A percentile compares a stretch with the other conserved stretches of the same genome.
These are phyloP conservation scores for Rhizopus microsporus DNA, from an alignment of 371 early-diverging fungal species.

Conservation along the genomic window DNA sequence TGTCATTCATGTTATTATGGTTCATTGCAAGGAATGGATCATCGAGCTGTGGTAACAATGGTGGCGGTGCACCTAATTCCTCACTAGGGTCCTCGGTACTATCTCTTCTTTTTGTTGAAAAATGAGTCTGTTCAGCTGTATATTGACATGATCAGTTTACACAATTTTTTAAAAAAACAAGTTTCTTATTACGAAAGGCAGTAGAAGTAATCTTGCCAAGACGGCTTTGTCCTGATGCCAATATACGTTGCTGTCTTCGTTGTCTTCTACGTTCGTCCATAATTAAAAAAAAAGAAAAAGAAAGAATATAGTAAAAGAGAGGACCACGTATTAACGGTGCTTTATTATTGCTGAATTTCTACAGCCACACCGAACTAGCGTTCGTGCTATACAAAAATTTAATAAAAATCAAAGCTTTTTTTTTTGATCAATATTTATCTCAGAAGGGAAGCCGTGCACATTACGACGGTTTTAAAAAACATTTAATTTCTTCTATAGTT, in stretches of 20 bases:
- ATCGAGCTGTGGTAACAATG: not conserved
- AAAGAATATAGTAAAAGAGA: not conserved
- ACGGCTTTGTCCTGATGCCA: constrained; percentile 58
- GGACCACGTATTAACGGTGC: not conserved
- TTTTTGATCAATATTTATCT: too few species aligned
- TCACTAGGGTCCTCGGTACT: constrained; percentile 46
- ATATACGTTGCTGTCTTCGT: constrained; percentile 61
- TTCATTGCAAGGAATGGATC: not conserved
- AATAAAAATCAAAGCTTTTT: not conserved
- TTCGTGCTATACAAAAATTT: not conserved
- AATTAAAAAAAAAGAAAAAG: constrained; percentile 8
- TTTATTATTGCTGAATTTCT: not conserved
- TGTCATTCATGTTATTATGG: constrained; percentile 9
- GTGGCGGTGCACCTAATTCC: constrained; percentile 42
- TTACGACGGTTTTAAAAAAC: too few species aligned
- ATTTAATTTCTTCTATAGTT: too few species aligned
- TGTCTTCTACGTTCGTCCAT: constrained; percentile 55
- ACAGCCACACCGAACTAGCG: not conserved
- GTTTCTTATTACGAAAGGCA: constrained; percentile 38
- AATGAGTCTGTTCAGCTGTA: not conserved
- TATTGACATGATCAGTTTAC: too few species aligned
- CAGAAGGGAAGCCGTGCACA: too few species aligned
- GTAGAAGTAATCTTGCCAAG: constrained; percentile 63
- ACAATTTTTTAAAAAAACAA: not conserved
- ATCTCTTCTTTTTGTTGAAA: constrained; percentile 19